A percentile compares a stretch with the other conserved stretches of the same genome.
Conservation (phyloP, 129 eudicot genomes). For the Erigeron canadensis region DNA sequence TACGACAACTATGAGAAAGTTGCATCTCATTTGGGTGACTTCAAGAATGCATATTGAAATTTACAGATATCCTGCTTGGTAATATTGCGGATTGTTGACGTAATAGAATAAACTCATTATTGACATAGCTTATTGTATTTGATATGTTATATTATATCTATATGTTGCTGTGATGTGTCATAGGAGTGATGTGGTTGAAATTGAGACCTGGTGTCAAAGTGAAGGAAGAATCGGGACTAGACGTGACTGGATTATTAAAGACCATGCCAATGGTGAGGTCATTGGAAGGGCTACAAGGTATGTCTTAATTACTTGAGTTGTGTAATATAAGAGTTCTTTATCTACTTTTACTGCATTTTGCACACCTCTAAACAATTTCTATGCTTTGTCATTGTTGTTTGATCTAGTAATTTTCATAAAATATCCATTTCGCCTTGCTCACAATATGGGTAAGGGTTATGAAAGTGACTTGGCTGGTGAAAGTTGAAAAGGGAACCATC, state of each 20-base stretch:
- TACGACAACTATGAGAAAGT: conserved; percentile 78
- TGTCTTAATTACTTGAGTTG: background rate
- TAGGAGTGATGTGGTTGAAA: conserved; percentile 93
- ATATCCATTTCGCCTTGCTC: background rate
- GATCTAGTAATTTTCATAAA: background rate
- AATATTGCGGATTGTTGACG: background rate
- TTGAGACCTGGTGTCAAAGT: conserved; percentile 98
- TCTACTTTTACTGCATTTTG: too few species aligned
- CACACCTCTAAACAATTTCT: too few species aligned
- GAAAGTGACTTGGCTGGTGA: background rate
- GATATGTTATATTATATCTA: background rate
- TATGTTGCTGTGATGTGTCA: background rate
- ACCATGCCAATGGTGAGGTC: conserved; percentile 76
- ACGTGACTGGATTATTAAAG: conserved; percentile 95
- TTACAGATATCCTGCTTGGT: conserved; percentile 94
- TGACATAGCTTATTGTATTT: background rate
- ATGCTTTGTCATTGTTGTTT: background rate
- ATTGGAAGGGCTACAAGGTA: conserved; percentile 98
- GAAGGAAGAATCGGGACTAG: conserved; percentile 93
- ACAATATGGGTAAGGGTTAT: background rate
- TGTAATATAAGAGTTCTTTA: too few species aligned
- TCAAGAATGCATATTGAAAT: conserved; percentile 97
- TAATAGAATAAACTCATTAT: background rate
- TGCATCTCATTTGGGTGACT: conserved; percentile 97
- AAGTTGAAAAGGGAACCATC: background rate